Evolutionary conservation across 208 protist species (phyloP), one percentile per base, ranked within the genome.

Genomic region (Crithidia acanthocephali): DNA sequence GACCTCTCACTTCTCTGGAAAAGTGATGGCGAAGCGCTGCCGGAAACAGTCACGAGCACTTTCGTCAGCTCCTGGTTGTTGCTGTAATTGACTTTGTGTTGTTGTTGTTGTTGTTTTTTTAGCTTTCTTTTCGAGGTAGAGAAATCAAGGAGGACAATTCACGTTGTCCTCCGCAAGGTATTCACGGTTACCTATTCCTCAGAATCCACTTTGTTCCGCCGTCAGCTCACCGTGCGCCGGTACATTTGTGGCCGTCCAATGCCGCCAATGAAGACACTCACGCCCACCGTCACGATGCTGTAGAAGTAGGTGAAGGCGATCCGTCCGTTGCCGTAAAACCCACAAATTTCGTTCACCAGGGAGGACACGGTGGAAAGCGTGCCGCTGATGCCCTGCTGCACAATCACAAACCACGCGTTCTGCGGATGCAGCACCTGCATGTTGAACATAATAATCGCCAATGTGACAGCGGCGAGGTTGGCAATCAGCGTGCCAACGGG

Each of bases 321-420:
- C 11, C 59, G 44, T 1, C 59, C 74, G 5, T 55, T 32, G 8
- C 35, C 37, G 59, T 86, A 75, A 47, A 88, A 76, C 16, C 33
- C 58, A 32, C 79, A 52, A 0, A 78, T 28, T 52, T 91, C 86
- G 25, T 77, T 81, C 7, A 85, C 80, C 56, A 83, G 73, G 2
- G 86, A 82, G 2, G 86, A 88, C 13, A 88, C 80, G 25, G 83
- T 91, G 22, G 83, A 83, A 7, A 91, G 72, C 4, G 86, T 57
- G 25, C 78, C 86, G 52, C 76, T 74, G 62, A 91, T 64, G 30
- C 86, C 86, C n/a, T 84, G 65, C 50, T 76, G 69, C 2, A 80
- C 66, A 18, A 65, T 72, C 53, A 76, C 79, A 50, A 60, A 76
- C 72, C 71, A 81, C 50, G 35, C 48, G 47, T 80, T 74, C 22